A percentile compares a stretch with the other conserved stretches of the same genome.
phyloP scores from a whole-genome alignment of 164 flowering plant genomes.

The Vitis amurensis region DNA sequence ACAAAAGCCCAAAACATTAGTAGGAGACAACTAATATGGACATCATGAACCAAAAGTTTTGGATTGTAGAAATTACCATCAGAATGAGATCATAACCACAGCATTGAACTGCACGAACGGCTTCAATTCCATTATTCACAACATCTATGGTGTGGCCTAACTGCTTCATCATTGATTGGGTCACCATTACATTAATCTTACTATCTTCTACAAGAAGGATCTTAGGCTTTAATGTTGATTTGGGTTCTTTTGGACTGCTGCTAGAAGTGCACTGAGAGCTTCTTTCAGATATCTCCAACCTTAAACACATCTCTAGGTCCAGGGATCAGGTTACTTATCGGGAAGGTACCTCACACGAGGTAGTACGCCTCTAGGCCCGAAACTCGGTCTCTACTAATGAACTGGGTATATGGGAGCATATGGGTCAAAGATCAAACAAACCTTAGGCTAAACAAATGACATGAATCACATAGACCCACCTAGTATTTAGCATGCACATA shows the following conservation, averaged over 20 bases:
- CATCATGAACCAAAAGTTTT: neutral
- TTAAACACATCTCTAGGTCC: slow-evolving; percentile 21
- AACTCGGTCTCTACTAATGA: too few relatives aligned
- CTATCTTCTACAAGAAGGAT: slow-evolving; percentile 97
- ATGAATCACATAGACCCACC: too few relatives aligned
- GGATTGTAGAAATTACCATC: slow-evolving; percentile 58
- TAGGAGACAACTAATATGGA: neutral
- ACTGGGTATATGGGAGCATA: too few relatives aligned
- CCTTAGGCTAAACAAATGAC: too few relatives aligned
- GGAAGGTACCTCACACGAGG: too few relatives aligned
- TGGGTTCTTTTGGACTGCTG: slow-evolving; percentile 27
- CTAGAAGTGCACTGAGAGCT: slow-evolving; percentile 25
- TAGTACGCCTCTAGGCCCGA: too few relatives aligned
- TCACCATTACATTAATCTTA: slow-evolving; percentile 88
- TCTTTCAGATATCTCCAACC: slow-evolving; percentile 28
- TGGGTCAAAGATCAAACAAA: too few relatives aligned
- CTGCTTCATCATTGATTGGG: slow-evolving; percentile 90
- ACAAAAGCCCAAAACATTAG: neutral
- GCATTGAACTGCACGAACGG: slow-evolving; percentile 75
- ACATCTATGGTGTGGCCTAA: slow-evolving; percentile 79
- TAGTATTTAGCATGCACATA: too few relatives aligned
- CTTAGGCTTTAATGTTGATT: slow-evolving; percentile 43
- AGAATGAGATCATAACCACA: slow-evolving; percentile 69
- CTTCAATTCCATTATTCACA: slow-evolving; percentile 90
- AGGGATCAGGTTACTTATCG: too few relatives aligned